phyloP scores from a whole-genome alignment of 169 alveolate genomes.

The Cystoisospora suis region DNA sequence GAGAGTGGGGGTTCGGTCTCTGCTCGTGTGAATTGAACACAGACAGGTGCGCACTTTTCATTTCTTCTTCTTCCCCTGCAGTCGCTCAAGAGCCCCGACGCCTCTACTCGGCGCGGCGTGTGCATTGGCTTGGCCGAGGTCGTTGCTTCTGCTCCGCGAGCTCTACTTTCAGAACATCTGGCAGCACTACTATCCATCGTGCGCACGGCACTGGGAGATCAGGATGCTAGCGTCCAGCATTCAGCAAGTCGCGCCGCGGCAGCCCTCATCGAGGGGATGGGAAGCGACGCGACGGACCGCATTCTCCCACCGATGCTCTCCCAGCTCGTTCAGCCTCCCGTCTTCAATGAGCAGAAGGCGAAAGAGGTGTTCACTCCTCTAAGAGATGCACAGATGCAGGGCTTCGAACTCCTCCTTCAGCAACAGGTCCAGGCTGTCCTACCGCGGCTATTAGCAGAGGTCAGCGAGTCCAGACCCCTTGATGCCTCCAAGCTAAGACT shows the following conservation, averaged over 20 bases:
- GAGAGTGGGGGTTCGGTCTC: no score
- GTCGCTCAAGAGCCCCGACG: slow-evolving; percentile 35
- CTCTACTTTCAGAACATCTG: slow-evolving; percentile 54
- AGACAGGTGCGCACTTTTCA: no score
- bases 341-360: neutral
- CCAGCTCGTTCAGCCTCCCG: slow-evolving; percentile 46
- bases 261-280: neutral
- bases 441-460: slow-evolving; percentile 17
- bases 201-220: slow-evolving; percentile 38
- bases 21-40: no score
- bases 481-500: slow-evolving; percentile 9
- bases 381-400: slow-evolving; percentile 35
- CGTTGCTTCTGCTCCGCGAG: slow-evolving; percentile 59
- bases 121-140: slow-evolving; percentile 70
- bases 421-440: slow-evolving; percentile 55
- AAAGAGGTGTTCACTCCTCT: neutral
- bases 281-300: neutral
- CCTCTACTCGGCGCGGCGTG: slow-evolving; percentile 63
- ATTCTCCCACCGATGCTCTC: slow-evolving; percentile 57
- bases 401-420: slow-evolving; percentile 45
- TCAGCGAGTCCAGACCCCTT: neutral
- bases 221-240: slow-evolving; percentile 18
- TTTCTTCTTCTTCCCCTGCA: no score
- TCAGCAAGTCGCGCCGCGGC: slow-evolving; percentile 52
- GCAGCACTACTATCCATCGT: slow-evolving; percentile 56